Percentiles rank a stretch among this genome's conserved stretches.
These are phyloP conservation scores for Pseudocercospora cruenta DNA, from an alignment of 2,329 filamentous ascomycete species.

Conservation along the genomic window DNA sequence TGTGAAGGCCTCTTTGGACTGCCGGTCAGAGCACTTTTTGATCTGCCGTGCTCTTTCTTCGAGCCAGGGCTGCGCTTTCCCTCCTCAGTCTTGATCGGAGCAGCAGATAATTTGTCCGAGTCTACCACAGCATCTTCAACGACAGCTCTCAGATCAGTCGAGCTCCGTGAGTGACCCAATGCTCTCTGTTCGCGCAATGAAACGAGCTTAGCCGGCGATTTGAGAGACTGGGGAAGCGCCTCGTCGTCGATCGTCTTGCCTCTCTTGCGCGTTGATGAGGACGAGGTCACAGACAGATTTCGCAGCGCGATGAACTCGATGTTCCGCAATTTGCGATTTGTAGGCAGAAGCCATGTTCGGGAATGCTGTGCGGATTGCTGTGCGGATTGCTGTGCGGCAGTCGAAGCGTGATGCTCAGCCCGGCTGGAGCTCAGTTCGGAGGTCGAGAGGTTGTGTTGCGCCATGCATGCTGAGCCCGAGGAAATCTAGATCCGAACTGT, in stretches of 20 bases:
- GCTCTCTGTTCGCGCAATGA: slow-evolving; percentile 53
- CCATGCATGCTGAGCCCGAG: slow-evolving; percentile 27
- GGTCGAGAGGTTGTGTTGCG: slow-evolving; percentile 27
- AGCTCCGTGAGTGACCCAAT: slow-evolving; percentile 63
- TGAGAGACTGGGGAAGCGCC: slow-evolving; percentile 67
- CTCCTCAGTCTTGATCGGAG: background rate
- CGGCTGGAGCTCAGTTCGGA: slow-evolving; percentile 33
- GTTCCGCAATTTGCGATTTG: slow-evolving; percentile 89
- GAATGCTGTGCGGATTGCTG: background rate
- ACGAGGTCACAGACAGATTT: slow-evolving; percentile 72
- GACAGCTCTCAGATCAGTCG: slow-evolving; percentile 53
- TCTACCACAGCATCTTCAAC: slow-evolving; percentile 32
- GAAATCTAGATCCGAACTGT: background rate
- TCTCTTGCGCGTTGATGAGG: slow-evolving; percentile 49
- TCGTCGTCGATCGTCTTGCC: slow-evolving; percentile 75
- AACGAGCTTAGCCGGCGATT: slow-evolving; percentile 69
- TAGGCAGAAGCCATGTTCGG: slow-evolving; percentile 57
- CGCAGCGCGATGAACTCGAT: slow-evolving; percentile 84
- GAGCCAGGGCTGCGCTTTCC: slow-evolving; percentile 20
- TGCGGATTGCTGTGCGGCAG: background rate
- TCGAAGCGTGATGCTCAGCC: slow-evolving; percentile 38
- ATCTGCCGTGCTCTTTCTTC: slow-evolving; percentile 31
- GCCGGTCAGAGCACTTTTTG: slow-evolving; percentile 20
- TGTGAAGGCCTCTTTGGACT: slow-evolving; percentile 41
- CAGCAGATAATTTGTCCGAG: slow-evolving; percentile 2